Conservation (phyloP, 768 basidiomycete genomes). For the Trametes punicea region DNA sequence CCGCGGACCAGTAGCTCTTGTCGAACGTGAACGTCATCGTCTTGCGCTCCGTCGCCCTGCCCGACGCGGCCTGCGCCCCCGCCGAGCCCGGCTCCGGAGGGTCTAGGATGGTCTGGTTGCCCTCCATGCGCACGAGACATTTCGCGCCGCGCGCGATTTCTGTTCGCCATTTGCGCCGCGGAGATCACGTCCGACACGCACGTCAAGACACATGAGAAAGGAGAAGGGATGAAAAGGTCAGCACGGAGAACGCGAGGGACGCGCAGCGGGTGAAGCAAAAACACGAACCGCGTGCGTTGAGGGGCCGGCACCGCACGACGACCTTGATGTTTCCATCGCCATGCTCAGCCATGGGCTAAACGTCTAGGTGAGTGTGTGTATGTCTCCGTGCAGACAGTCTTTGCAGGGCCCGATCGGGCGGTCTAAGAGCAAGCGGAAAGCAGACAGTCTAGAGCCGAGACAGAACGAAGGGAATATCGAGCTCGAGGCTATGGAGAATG, state of each 20-base stretch:
- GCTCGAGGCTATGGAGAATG: background rate
- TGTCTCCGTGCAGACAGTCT: background rate
- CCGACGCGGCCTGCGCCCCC: conserved; percentile 51
- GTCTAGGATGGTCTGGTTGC: conserved; percentile 89
- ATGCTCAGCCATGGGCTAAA: conserved; percentile 57
- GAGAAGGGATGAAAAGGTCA: background rate
- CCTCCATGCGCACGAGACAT: conserved; percentile 90
- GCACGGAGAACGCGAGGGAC: background rate
- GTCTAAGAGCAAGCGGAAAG: background rate
- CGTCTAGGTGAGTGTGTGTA: background rate
- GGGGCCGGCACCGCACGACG: conserved; percentile 92
- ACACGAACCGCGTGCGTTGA: conserved; percentile 85
- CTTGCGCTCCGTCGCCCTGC: conserved; percentile 88
- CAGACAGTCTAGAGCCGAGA: conserved; percentile 8
- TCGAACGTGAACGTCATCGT: conserved; percentile 91
- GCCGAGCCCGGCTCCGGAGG: conserved; percentile 76
- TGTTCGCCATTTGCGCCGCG: conserved; percentile 30
- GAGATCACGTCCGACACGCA: background rate
- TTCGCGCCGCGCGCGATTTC: conserved; percentile 94
- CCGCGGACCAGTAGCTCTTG: conserved; percentile 97
- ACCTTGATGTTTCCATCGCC: conserved; percentile 91
- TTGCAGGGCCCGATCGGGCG: background rate
- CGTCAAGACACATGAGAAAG: background rate
- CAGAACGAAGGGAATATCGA: background rate
- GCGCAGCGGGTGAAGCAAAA: conserved; percentile 7